Base-by-base conservation (phyloP, 805 yeast species). In the Zygoascus ofunaensis region DNA sequence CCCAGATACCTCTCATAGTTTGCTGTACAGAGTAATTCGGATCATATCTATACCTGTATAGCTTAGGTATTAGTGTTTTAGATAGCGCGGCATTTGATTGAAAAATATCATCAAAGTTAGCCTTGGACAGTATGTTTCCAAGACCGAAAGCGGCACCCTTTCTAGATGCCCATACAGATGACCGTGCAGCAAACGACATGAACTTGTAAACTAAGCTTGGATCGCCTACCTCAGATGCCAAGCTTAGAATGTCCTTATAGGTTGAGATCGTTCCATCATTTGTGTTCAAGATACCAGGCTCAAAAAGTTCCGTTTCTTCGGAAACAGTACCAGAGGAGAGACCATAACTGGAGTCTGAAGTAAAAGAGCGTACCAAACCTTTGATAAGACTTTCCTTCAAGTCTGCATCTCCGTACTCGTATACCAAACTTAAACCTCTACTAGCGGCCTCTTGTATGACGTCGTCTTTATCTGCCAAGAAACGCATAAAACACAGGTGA, bases 171-270 rank as follows among this genome's bases (percentile, higher is more conserved):
- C 98, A 90, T 18, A 89, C 63, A 0, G 92, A 79, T 0, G 95
- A 85, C 42, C 80, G 81, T 50, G 85, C 81, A 0, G 97, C 94
- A 45, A 90, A 65, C 0, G 95, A 79, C 96, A 90, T 87, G 60
- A 90, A 90, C 58, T 87, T 85, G 63, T 90, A 90, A 3, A 90
- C 96, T 51, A 90, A 72, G 52, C 92, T 76, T 12, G 97, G 95
- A 62, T 90, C 96, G 23, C 97, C 97, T 7, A 87, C 94, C 58
- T 90, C 98, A 1, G 92, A 78, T 0, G 98, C 97, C 41, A 90
- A 68, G 54, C 70, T 84, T 54, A 90, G 69, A 24, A 90, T 85
- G 62, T 90, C 98, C 55, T 82, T 85, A 60, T 90, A 90, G 0
- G 97, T 89, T 0, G 94, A 83, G 3, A 90, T 79, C 0, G 95